Evolutionary conservation across 129 eudicot genomes (phyloP), one percentile per base, ranked within the genome.

Genomic region (Erigeron canadensis): DNA sequence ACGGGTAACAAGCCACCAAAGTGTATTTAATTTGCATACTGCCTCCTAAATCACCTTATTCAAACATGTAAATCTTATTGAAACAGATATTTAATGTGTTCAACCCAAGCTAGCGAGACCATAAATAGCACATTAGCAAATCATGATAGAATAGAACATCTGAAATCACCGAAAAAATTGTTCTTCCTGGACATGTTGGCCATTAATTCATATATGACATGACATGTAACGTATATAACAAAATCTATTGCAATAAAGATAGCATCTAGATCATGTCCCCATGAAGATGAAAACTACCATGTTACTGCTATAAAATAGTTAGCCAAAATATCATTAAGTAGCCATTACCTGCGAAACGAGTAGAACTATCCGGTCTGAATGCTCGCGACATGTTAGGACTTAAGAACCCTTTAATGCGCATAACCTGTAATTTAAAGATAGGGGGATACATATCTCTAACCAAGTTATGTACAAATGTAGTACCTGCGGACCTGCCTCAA

Each of bases 301-400:
- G 62, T 19, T 56, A 28, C 65, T 12, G 23, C 12, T 4, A 59
- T 28, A 21, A 19, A 39, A 39, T 63, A 63, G 48, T 41, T 63
- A 21, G n/a, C 15, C 15, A 41, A 1, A 40, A 7, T 8, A 43
- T 45, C 65, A 51, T 54, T 61, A 37, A 46, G 42, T 55, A 56
- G 15, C 9, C 47, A 19, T 53, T 75, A 95, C 99, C 99, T 95
- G 99, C 85, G 90, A 81, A 67, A 95, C 99, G 68, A 95, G 99
- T 79, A 95, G 97, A 81, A 95, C 90, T 69, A 95, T 83, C 57
- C 99, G 89, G 71, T 95, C 99, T 37, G 97, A 97, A 69, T 95
- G 97, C 86, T 95, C 90, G 40, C 97, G 94, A 60, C 99, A 90
- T 23, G 96, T 95, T 62, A 95, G 82, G 74, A 95, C 34, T 28